phyloP scores from a whole-genome alignment of 495 filamentous ascomycete genomes.

The Saxophila tyrrhenica region DNA sequence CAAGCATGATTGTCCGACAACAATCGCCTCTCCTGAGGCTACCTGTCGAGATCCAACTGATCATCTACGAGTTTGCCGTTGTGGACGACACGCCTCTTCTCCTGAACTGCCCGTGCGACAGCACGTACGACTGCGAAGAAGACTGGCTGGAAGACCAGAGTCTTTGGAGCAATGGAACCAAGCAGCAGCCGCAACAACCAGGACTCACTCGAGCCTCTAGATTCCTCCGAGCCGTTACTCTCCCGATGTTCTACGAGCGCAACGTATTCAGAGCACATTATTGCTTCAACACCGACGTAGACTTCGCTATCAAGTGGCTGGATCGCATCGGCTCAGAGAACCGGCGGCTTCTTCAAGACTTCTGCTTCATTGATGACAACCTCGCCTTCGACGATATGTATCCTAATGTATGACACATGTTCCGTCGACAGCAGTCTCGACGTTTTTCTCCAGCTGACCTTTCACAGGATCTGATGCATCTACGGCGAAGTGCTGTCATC shows the following conservation, averaged over 20 bases:
- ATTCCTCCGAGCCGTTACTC: background rate
- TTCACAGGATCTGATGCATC: background rate
- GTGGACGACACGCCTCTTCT: background rate
- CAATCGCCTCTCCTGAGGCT: background rate
- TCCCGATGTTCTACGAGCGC: background rate
- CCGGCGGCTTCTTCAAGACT: background rate
- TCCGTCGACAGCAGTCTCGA: no score
- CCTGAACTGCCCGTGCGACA: conserved; percentile 1
- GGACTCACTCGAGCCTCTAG: background rate
- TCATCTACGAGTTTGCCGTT: background rate
- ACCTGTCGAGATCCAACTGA: background rate
- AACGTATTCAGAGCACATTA: background rate
- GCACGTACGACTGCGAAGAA: background rate
- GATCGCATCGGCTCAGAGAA: background rate
- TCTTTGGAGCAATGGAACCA: background rate
- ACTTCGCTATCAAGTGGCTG: background rate
- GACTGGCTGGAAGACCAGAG: background rate
- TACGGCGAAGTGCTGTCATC: background rate
- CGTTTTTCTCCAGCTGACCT: no score
- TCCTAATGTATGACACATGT: background rate
- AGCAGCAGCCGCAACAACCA: background rate
- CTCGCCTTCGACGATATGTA: background rate
- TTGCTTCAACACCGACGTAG: background rate
- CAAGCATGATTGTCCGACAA: background rate
- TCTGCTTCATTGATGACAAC: background rate